Evolutionary conservation across 345 rosid species (phyloP).

Genomic region (Melastoma malabathricum): DNA sequence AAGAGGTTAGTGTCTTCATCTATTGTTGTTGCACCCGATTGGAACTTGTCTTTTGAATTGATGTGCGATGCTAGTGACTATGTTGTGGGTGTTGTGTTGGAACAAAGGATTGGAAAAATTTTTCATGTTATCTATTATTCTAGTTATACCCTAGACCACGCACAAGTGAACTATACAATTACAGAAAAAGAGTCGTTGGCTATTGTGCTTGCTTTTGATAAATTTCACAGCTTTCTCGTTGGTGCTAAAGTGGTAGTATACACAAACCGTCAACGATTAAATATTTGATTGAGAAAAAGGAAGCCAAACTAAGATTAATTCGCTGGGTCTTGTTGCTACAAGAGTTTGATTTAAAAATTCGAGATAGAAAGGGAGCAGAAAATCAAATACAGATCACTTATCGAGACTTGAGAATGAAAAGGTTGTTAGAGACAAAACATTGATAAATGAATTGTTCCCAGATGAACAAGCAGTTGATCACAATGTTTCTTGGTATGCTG

Average conservation of each 20-base stretch:
- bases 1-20: too few species aligned
- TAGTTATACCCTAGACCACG: too few species aligned
- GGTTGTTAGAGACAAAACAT: not conserved
- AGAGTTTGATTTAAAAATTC: conserved; percentile 4
- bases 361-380: not conserved
- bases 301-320: not conserved
- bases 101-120: too few species aligned
- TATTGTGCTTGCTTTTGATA: not conserved
- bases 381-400: not conserved
- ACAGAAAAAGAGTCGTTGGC: not conserved
- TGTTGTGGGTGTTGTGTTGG: too few species aligned
- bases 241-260: not conserved
- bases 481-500: not conserved
- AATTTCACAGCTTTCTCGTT: not conserved
- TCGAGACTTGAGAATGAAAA: not conserved
- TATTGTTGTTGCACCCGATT: too few species aligned
- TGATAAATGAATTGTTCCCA: not conserved
- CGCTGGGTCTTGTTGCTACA: not conserved
- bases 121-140: too few species aligned
- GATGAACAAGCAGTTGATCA: not conserved
- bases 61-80: not conserved
- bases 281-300: not conserved
- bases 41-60: too few species aligned
- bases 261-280: not conserved
- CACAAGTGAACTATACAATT: not conserved